Percentiles rank a stretch among this genome's conserved stretches.
phyloP scores from a whole-genome alignment of 83 land plant species.

The Thuja plicata region DNA sequence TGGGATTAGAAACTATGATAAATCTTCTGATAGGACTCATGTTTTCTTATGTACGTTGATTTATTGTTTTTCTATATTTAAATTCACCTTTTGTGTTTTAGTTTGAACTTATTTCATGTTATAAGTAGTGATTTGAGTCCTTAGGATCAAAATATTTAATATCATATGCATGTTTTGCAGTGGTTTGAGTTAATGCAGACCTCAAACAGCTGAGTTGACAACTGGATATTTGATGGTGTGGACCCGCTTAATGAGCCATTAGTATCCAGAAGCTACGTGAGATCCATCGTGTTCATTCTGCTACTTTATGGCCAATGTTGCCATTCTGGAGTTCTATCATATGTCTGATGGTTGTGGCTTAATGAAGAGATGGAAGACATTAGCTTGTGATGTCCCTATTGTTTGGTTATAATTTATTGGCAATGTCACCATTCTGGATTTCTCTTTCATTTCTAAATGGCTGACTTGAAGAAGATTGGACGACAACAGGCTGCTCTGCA shows the following conservation, averaged over 20 bases:
- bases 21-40: not conserved
- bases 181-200: slow-evolving; percentile 47
- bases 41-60: not conserved
- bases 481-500: not conserved
- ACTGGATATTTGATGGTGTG: not conserved
- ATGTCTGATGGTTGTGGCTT: not conserved
- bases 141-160: not conserved
- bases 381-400: not conserved
- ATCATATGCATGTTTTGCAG: slow-evolving; percentile 7
- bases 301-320: not conserved
- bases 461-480: not conserved
- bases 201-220: not conserved
- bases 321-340: not conserved
- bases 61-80: not conserved
- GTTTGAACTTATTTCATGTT: not conserved
- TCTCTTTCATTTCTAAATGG: not conserved
- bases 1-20: not conserved
- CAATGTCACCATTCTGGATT: not conserved
- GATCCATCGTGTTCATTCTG: not conserved
- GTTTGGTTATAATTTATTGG: not conserved
- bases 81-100: not conserved
- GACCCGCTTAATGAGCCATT: not conserved
- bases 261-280: not conserved
- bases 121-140: not conserved
- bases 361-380: not conserved